phyloP scores from a whole-genome alignment of 1,139 yeast species.

The Pichia sp. region DNA sequence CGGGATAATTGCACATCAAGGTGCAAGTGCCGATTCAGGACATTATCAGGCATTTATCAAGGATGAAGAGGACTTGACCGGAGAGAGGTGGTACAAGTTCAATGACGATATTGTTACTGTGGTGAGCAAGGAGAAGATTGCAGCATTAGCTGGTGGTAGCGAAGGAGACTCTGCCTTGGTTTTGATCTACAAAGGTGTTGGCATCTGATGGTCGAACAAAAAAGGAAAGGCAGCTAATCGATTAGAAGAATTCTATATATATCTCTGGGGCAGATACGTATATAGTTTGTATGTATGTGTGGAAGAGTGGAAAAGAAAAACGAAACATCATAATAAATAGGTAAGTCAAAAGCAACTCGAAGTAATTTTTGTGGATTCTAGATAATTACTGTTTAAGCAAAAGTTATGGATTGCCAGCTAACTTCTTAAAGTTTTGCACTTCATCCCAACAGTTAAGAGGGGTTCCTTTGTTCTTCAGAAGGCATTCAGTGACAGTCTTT shows the following conservation, averaged over 20 bases:
- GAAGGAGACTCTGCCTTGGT: slow-evolving; percentile 95
- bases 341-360: background rate
- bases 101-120: slow-evolving; percentile 87
- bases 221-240: background rate
- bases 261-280: slow-evolving; percentile 2
- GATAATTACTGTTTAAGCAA: background rate
- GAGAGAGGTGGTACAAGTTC: slow-evolving; percentile 87
- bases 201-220: slow-evolving; percentile 30
- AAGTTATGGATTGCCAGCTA: slow-evolving; percentile 32
- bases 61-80: slow-evolving; percentile 60
- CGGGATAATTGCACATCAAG: slow-evolving; percentile 88
- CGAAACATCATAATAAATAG: background rate
- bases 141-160: slow-evolving; percentile 91
- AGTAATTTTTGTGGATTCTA: no score
- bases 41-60: slow-evolving; percentile 89
- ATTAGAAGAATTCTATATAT: slow-evolving; percentile 1
- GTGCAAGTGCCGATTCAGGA: slow-evolving; percentile 95
- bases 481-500: slow-evolving; percentile 58
- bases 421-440: slow-evolving; percentile 65
- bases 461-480: slow-evolving; percentile 62
- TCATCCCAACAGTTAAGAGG: slow-evolving; percentile 88
- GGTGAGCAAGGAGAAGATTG: slow-evolving; percentile 76
- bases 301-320: background rate
- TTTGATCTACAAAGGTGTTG: slow-evolving; percentile 77
- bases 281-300: slow-evolving; percentile 2